Conservation (phyloP, 352 stramenopile species). For the Globisporangium nunn region DNA sequence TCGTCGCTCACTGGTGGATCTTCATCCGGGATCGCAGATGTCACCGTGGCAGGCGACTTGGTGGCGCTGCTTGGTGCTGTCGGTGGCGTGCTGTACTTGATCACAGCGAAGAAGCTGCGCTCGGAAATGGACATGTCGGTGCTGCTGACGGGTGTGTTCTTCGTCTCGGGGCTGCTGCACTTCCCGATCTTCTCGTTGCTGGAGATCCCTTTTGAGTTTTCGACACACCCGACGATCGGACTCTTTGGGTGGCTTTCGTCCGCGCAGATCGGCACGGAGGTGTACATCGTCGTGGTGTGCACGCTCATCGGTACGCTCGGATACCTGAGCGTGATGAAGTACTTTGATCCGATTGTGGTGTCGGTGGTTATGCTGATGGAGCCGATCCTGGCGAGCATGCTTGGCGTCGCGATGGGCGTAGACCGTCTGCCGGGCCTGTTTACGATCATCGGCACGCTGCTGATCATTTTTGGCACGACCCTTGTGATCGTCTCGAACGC, state of each 20-base stretch:
- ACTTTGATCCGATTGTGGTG: constrained; percentile 89
- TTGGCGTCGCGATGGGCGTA: constrained; percentile 70
- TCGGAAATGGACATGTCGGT: constrained; percentile 47
- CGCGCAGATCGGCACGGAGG: constrained; percentile 52
- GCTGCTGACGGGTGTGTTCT: constrained; percentile 39
- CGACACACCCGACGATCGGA: constrained; percentile 50
- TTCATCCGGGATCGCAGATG: not conserved
- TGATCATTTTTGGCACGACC: constrained; percentile 75
- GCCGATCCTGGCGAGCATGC: constrained; percentile 73
- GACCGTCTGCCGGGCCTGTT: constrained; percentile 59
- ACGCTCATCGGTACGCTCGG: constrained; percentile 86
- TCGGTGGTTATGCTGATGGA: constrained; percentile 85
- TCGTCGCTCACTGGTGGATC: not conserved
- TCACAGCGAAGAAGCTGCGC: constrained; percentile 68
- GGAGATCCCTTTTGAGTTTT: constrained; percentile 22
- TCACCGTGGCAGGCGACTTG: constrained; percentile 26
- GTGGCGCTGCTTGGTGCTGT: constrained; percentile 61
- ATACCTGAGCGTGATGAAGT: constrained; percentile 90
- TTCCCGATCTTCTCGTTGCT: constrained; percentile 7
- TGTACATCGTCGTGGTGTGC: constrained; percentile 84
- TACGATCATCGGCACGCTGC: constrained; percentile 62
- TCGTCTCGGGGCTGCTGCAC: constrained; percentile 15
- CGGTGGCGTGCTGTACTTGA: constrained; percentile 72
- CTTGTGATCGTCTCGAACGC: constrained; percentile 73
- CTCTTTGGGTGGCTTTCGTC: constrained; percentile 82